Conservation (phyloP, 2,329 filamentous ascomycete species). For the Penicillium corylophilum region DNA sequence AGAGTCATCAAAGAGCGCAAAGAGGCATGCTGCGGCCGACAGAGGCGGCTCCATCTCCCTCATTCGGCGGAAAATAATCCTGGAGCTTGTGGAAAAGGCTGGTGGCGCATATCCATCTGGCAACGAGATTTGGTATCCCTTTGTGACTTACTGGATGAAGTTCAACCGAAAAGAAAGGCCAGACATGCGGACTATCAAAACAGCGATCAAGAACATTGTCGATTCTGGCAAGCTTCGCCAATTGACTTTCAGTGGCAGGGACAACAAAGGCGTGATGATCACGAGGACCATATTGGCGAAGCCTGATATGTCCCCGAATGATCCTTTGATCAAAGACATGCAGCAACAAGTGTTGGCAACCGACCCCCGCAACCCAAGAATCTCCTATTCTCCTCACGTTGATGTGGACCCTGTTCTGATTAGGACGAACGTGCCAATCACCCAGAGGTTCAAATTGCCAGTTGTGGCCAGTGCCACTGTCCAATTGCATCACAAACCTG, state of each 20-base stretch:
- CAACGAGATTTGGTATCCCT: slow-evolving; percentile 56
- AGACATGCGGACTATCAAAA: slow-evolving; percentile 54
- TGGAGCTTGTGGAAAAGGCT: slow-evolving; percentile 55
- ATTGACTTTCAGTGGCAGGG: slow-evolving; percentile 52
- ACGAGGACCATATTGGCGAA: slow-evolving; percentile 53
- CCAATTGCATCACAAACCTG: slow-evolving; percentile 38
- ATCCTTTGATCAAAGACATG: slow-evolving; percentile 49
- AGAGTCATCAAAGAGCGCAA: slow-evolving; percentile 5
- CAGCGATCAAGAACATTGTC: slow-evolving; percentile 51
- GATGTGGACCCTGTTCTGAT: slow-evolving; percentile 39
- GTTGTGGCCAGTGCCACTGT: slow-evolving; percentile 37
- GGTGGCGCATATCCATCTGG: slow-evolving; percentile 57
- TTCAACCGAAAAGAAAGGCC: slow-evolving; percentile 47
- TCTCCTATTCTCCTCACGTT: slow-evolving; percentile 47
- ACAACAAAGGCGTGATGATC: slow-evolving; percentile 48
- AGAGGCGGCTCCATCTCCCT: slow-evolving; percentile 46
- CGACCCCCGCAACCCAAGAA: slow-evolving; percentile 33
- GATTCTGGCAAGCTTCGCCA: slow-evolving; percentile 53
- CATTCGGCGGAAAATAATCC: slow-evolving; percentile 51
- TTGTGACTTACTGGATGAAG: slow-evolving; percentile 54
- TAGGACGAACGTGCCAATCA: slow-evolving; percentile 21
- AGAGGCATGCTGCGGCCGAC: slow-evolving; percentile 16
- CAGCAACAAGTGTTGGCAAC: slow-evolving; percentile 51
- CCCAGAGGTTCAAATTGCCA: slow-evolving; percentile 23
- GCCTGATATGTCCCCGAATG: slow-evolving; percentile 46